Base-by-base conservation (phyloP, 345 rosid genomes). In the Zanthoxylum bungeanum region DNA sequence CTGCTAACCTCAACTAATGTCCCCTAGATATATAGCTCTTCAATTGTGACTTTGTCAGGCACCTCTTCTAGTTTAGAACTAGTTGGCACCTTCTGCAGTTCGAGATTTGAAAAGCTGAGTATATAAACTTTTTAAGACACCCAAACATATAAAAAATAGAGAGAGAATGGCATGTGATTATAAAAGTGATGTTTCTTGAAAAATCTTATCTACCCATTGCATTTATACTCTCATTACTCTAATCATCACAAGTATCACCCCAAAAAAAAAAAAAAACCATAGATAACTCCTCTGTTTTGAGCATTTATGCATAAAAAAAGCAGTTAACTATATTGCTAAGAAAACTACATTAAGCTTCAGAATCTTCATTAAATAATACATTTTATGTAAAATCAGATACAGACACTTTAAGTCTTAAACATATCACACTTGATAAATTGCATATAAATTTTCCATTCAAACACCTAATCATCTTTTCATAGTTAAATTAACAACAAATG, bases 1-100 rank as follows among this genome's bases (percentile, higher is more conserved):
- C 89, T 88, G 60, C 86, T 81, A 31, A 92, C 93, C 86, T 95
- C 98, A 25, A 92, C 85, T 8, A 7, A 56, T 22, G 70, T 60
- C 36, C 90, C 88, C 65, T 68, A 53, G 50, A 67, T 63, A 50
- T 78, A 76, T 40, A 22, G 25, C 50, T 71, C 64, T 42, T 71
- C 70, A 7, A 33, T 50, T 52, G 3, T 66, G 37, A 34, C 69
- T 36, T 63, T 71, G 12, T 57, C 74, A 71, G 69, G 28, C 60
- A 61, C 68, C 71, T 71, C 82, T 30, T 73, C 76, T 39, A 66
- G 64, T 52, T 63, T 53, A 66, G 64, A 50, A 53, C 56, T 50
- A 59, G 42, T 44, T 55, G 75, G 27, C 67, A 50, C 64, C 34
- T 51, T 70, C 93, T 85, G 88, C 76, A 73, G 21, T 57, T 71